Evolutionary conservation across 179 eudicot genomes (phyloP).

Genomic region (Actinidia chinensis): DNA sequence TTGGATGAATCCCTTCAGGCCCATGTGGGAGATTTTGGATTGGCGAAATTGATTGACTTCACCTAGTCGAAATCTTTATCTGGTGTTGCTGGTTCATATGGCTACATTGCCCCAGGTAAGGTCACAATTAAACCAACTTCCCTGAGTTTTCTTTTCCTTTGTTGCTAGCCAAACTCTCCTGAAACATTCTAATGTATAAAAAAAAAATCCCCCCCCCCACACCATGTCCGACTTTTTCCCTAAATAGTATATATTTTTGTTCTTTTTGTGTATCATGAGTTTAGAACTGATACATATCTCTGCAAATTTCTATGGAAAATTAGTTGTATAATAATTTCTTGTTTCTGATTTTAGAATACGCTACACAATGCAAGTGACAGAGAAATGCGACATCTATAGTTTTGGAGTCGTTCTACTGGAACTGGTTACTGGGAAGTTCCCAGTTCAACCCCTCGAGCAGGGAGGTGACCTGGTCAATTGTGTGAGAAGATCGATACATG

Average conservation of each 20-base stretch:
- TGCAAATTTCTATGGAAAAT: not conserved
- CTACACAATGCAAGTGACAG: slow-evolving; percentile 68
- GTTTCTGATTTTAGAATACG: slow-evolving; percentile 46
- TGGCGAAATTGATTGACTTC: slow-evolving; percentile 57
- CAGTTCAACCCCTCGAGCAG: slow-evolving; percentile 56
- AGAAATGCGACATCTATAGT: slow-evolving; percentile 62
- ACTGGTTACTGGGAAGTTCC: slow-evolving; percentile 52
- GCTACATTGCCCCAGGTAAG: slow-evolving; percentile 73
- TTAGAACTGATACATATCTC: not conserved
- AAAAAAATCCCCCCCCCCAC: no score
- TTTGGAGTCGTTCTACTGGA: slow-evolving; percentile 61
- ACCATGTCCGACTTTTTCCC: not conserved
- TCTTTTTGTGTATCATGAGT: not conserved
- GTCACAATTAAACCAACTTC: not conserved
- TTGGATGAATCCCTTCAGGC: slow-evolving; percentile 46
- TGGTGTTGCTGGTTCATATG: slow-evolving; percentile 66
- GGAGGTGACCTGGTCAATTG: slow-evolving; percentile 61
- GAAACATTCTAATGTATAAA: slow-evolving; percentile 1
- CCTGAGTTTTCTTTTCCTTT: no score
- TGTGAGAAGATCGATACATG: slow-evolving; percentile 39
- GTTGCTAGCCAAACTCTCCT: not conserved
- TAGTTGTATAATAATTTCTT: not conserved
- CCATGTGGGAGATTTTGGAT: slow-evolving; percentile 59
- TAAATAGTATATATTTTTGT: not conserved
- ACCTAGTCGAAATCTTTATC: slow-evolving; percentile 56